A percentile compares a stretch with the other conserved stretches of the same genome.
Conservation (phyloP, 257 asterid genomes). For the Cruciata laevipes region DNA sequence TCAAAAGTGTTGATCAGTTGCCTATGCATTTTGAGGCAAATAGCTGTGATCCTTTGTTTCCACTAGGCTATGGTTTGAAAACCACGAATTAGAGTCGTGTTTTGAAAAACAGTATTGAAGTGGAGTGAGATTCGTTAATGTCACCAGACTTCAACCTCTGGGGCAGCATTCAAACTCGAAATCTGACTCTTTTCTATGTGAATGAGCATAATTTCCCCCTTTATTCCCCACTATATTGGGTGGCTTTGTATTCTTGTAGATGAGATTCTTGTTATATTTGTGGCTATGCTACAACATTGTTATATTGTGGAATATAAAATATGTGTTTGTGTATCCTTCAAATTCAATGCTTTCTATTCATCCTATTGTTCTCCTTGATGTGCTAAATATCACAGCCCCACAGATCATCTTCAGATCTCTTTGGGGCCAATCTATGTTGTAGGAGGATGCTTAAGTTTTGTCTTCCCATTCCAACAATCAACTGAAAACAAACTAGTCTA, state of each 20-base stretch:
- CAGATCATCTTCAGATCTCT: constrained; percentile 25
- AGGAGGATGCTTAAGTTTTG: neutral
- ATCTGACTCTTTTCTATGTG: neutral
- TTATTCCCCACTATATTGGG: neutral
- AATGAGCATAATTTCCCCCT: neutral
- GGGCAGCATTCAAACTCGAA: neutral
- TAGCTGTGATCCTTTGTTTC: constrained; percentile 55
- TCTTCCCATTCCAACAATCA: neutral
- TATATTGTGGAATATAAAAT: neutral
- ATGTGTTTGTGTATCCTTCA: neutral
- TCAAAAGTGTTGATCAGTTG: constrained; percentile 51
- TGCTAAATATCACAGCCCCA: constrained; percentile 11
- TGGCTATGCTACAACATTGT: neutral
- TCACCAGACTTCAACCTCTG: no score
- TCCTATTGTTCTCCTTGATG: constrained; percentile 10
- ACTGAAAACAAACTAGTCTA: neutral
- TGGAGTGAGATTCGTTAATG: no score
- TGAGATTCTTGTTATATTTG: constrained; percentile 2
- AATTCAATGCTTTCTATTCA: constrained; percentile 12
- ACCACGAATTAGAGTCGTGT: neutral
- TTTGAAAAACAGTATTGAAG: no score
- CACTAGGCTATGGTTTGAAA: constrained; percentile 65
- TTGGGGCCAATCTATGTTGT: constrained; percentile 11
- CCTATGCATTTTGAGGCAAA: constrained; percentile 49
- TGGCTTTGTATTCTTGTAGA: constrained; percentile 3